Percentiles rank a stretch among this genome's conserved stretches.
Evolutionary conservation across 2,329 filamentous ascomycete species (phyloP).

Genomic region (Phialophora tarda): DNA sequence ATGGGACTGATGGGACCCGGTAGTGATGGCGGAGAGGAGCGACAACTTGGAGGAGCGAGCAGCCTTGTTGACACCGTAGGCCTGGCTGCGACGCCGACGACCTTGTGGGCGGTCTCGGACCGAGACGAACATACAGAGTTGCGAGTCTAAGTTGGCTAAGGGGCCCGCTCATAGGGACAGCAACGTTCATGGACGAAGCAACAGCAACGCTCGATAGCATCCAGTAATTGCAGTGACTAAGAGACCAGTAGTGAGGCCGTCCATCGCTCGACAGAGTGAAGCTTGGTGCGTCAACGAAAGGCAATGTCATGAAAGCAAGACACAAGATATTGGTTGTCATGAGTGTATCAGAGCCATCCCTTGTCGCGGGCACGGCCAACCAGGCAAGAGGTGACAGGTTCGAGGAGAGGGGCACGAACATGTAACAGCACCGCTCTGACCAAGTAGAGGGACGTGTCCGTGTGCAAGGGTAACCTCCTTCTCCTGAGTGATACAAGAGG

Average conservation of each 20-base stretch:
- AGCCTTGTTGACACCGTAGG: conserved; percentile 35
- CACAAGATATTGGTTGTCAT: conserved; percentile 9
- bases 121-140: conserved; percentile 34
- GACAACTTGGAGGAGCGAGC: conserved; percentile 39
- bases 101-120: conserved; percentile 33
- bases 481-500: conserved; percentile 28
- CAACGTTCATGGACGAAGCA: conserved; percentile 2
- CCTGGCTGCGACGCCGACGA: conserved; percentile 35
- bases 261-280: conserved; percentile 25
- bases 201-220: conserved; percentile 14
- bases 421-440: conserved; percentile 24
- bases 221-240: conserved; percentile 24
- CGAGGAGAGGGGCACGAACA: conserved; percentile 30
- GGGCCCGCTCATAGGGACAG: conserved; percentile 14
- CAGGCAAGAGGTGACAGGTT: conserved; percentile 32
- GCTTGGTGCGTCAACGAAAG: conserved; percentile 18
- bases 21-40: conserved; percentile 38
- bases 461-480: conserved; percentile 21
- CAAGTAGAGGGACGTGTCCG: conserved; percentile 13
- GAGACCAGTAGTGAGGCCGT: conserved; percentile 12
- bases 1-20: conserved; percentile 31
- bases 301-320: conserved; percentile 19
- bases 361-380: conserved; percentile 25
- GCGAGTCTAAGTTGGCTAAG: conserved; percentile 9
- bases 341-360: conserved; percentile 23